Conservation (phyloP, 108 stramenopile genomes). For the Cyclotella atomus region DNA sequence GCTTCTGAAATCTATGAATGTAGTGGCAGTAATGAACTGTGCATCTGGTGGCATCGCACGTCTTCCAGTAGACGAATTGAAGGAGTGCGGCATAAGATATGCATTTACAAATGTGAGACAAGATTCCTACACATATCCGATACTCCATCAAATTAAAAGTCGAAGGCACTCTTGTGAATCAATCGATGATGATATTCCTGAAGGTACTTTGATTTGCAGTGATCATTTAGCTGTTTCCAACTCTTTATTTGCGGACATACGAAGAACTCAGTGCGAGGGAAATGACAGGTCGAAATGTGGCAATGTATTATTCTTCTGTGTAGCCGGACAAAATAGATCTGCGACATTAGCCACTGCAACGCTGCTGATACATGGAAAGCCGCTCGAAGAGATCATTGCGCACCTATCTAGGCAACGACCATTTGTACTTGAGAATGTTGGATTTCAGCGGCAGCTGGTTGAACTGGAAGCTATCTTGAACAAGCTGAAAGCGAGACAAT, state of each 20-base stretch:
- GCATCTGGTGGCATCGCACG: constrained; percentile 75
- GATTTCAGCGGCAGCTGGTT: constrained; percentile 72
- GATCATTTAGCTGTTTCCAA: constrained; percentile 70
- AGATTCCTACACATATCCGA: constrained; percentile 70
- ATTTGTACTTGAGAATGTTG: constrained; percentile 78
- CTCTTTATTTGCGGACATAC: constrained; percentile 54
- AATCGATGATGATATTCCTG: constrained; percentile 2
- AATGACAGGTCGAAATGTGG: constrained; percentile 27
- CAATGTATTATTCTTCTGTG: constrained; percentile 75
- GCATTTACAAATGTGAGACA: constrained; percentile 77
- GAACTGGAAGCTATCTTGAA: constrained; percentile 65
- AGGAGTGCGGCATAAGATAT: constrained; percentile 64
- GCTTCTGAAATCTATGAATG: constrained; percentile 53
- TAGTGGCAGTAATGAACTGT: constrained; percentile 78
- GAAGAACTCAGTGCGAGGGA: constrained; percentile 10
- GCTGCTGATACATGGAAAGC: constrained; percentile 62
- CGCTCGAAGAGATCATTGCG: constrained; percentile 49
- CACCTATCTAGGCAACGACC: constrained; percentile 57
- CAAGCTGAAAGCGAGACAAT: constrained; percentile 24
- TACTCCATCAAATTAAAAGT: constrained; percentile 56
- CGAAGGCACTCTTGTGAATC: background rate
- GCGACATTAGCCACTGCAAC: constrained; percentile 58
- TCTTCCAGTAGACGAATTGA: constrained; percentile 69
- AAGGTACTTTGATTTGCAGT: constrained; percentile 34
- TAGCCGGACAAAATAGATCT: constrained; percentile 75